A percentile compares a stretch with the other conserved stretches of the same genome.
Conservation (phyloP, 805 yeast genomes). For the Ogataea methylovora region DNA sequence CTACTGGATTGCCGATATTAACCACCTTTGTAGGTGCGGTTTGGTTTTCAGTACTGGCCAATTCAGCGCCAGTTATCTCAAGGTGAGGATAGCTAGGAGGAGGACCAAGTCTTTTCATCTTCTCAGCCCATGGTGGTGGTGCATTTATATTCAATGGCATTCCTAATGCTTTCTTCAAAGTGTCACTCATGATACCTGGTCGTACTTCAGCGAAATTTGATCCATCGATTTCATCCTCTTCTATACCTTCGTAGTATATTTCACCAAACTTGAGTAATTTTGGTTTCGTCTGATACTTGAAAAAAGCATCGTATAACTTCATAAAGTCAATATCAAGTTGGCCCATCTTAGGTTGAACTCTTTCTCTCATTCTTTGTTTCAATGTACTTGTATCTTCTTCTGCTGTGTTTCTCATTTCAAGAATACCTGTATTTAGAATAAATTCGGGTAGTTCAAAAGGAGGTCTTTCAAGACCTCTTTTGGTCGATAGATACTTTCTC, state of each 20-base stretch:
- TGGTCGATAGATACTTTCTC: constrained; percentile 62
- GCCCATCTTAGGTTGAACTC: constrained; percentile 87
- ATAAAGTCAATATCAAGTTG: constrained; percentile 79
- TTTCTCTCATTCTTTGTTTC: constrained; percentile 69
- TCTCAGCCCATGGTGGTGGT: constrained; percentile 68
- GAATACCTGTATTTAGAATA: constrained; percentile 77
- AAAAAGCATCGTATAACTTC: constrained; percentile 78
- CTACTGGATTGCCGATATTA: constrained; percentile 18
- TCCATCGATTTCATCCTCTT: constrained; percentile 27
- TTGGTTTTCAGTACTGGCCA: constrained; percentile 18
- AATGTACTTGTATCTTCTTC: constrained; percentile 47
- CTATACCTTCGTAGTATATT: constrained; percentile 65
- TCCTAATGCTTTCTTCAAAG: constrained; percentile 63
- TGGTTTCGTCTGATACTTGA: constrained; percentile 74
- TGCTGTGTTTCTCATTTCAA: constrained; percentile 69
- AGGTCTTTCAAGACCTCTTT: constrained; percentile 56
- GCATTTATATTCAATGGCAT: constrained; percentile 35
- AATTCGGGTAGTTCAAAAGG: constrained; percentile 75
- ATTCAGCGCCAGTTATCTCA: constrained; percentile 35
- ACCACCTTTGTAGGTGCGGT: constrained; percentile 16
- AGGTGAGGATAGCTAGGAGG: constrained; percentile 78
- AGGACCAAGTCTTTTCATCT: constrained; percentile 64
- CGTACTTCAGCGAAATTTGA: constrained; percentile 23
- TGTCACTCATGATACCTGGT: constrained; percentile 66
- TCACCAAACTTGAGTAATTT: constrained; percentile 65